Evolutionary conservation across 2,329 filamentous ascomycete genomes (phyloP), one percentile per base, ranked within the genome.

Genomic region (Claviceps africana): DNA sequence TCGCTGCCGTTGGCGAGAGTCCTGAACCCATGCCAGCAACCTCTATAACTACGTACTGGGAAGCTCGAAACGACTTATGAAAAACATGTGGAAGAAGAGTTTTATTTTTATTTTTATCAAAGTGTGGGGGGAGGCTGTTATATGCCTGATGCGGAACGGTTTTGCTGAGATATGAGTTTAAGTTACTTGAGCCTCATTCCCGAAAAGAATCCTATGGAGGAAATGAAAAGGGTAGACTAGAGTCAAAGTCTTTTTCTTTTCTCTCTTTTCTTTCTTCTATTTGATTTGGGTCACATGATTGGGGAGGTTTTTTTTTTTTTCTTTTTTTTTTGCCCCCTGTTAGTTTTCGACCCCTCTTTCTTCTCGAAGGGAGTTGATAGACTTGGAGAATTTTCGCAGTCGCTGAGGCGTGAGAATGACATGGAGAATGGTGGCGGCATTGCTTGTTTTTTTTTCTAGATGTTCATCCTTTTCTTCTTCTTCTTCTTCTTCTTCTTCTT

Each of bases 1-100:
- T 68, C 48, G 56, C 64, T 30, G 55, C 66, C 19, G 58, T 69
- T 53, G 67, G 66, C 28, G 67, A 70, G 44, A 67, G 59, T 54
- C 58, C 65, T n/a, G 66, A 69, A 40, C 57, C 63, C 19, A 58
- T 68, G 17, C 62, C 61, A 10, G 57, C 65, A 22, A 58, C 60
- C 47, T 59, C 65, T 5, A 57, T 67, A 54, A 58, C 62, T 53
- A 62, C 58, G 51, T 62, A 64, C 51, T 70, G 67, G 67, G 66
- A 68, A 48, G 58, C 68, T 55, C 68, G 58, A 67, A 51, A 15
- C 7, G 52, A 49, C 53, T 55, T 53, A 48, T 31, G 47, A 53
- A 46, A 53, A 46, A 15, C 19, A 40, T 40, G 11, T 7, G 17
- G 17, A 46, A 31, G 21, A 7, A 15, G 37, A 17, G 35, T 28